Conservation (phyloP, 306 rosid species). For the Coriaria nepalensis region DNA sequence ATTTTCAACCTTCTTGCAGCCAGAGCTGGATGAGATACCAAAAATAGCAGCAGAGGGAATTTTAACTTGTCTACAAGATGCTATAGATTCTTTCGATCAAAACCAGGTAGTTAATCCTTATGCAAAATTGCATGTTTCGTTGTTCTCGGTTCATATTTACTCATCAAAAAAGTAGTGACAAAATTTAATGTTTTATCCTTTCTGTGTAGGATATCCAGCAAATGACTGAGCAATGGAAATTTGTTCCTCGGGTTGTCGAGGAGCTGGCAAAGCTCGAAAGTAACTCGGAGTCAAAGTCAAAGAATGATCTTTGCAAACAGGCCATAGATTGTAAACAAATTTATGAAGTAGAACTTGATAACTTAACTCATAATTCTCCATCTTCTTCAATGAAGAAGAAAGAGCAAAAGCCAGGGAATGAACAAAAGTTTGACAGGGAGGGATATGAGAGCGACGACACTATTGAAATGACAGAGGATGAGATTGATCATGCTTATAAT, state of each 20-base stretch:
- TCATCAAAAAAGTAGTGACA: neutral
- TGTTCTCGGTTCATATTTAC: neutral
- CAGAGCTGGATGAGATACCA: slow-evolving; percentile 56
- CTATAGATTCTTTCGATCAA: slow-evolving; percentile 54
- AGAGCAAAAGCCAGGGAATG: slow-evolving; percentile 12
- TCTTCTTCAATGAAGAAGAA: slow-evolving; percentile 10
- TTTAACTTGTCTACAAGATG: slow-evolving; percentile 85
- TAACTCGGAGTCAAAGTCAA: slow-evolving; percentile 24
- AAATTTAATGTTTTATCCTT: neutral
- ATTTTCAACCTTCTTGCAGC: slow-evolving; percentile 37
- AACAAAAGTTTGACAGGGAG: slow-evolving; percentile 16
- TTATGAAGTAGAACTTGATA: slow-evolving; percentile 49
- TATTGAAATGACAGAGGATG: slow-evolving; percentile 80
- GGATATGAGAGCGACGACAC: slow-evolving; percentile 82
- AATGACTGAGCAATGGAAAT: slow-evolving; percentile 64
- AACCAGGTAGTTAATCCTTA: slow-evolving; percentile 41
- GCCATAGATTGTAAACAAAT: slow-evolving; percentile 50
- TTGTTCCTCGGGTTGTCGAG: slow-evolving; percentile 62
- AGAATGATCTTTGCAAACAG: slow-evolving; percentile 46
- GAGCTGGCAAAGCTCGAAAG: slow-evolving; percentile 56
- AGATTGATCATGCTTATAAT: slow-evolving; percentile 58
- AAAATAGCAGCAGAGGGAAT: slow-evolving; percentile 89
- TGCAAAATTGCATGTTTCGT: too few species aligned
- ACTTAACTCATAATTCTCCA: slow-evolving; percentile 20
- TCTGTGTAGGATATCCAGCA: slow-evolving; percentile 38